These are phyloP conservation scores for Globisporangium cystogenes DNA, from an alignment of 352 stramenopile species.

Conservation along the genomic window DNA sequence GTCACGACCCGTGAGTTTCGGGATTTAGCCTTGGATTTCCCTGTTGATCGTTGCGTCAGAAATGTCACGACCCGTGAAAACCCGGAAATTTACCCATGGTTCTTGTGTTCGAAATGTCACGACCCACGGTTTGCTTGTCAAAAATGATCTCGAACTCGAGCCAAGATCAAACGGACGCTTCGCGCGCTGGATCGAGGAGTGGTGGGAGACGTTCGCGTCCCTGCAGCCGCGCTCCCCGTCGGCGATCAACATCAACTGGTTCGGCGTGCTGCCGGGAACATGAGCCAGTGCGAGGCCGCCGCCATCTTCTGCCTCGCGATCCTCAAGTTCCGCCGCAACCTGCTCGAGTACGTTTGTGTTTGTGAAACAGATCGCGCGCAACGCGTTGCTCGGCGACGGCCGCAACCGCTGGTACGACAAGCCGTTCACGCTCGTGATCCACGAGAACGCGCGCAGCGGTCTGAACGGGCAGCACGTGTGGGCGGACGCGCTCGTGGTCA, in stretches of 20 bases:
- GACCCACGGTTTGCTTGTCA: too few species aligned
- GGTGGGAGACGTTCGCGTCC: conserved; percentile 97
- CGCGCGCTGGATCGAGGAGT: conserved; percentile 92
- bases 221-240: conserved; percentile 92
- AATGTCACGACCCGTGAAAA: too few species aligned
- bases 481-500: conserved; percentile 96
- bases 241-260: conserved; percentile 98
- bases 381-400: conserved; percentile 82
- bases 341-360: conserved; percentile 85
- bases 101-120: too few species aligned
- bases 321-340: conserved; percentile 90
- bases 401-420: conserved; percentile 99
- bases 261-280: conserved; percentile 94
- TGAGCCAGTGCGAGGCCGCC: conserved; percentile 89
- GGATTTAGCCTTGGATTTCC: too few species aligned
- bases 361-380: conserved; percentile 59
- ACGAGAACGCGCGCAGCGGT: conserved; percentile 94
- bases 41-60: too few species aligned
- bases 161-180: too few species aligned
- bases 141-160: too few species aligned
- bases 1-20: too few species aligned
- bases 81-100: too few species aligned
- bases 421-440: conserved; percentile 95
- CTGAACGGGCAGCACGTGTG: conserved; percentile 96
- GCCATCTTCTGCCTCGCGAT: conserved; percentile 83